Evolutionary conservation across 805 yeast species (phyloP), one percentile per base, ranked within the genome.

Genomic region (Nakazawaea ernobii): DNA sequence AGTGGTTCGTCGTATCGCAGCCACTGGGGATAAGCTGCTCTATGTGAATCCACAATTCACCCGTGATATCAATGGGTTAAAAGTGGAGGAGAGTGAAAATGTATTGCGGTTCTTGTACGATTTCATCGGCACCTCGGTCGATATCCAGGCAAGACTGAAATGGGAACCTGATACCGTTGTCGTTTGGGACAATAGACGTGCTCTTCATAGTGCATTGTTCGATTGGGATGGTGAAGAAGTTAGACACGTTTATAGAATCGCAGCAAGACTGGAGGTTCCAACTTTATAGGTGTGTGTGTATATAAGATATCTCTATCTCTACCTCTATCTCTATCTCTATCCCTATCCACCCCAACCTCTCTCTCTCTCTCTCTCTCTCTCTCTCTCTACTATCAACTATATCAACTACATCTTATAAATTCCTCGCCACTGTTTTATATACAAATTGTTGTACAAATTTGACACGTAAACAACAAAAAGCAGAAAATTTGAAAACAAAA

Each of bases 61-160:
- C 15, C 71, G 82, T 54, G 68, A 74, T 52, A 80, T 84, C 54
- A 77, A 75, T 17, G 88, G 82, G 42, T 70, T 82, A 59, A 82
- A 82, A 65, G 69, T 69, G 45, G 84, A 80, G 51, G 90, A 84
- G 63, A 75, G 82, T 17, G 80, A 76, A 45, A 69, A 66, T 29
- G 65, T 84, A 49, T 67, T 83, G 55, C 66, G 73, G 47, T 74
- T 79, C 55, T 67, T 84, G 43, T 42, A 33, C 42, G 20, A 40
- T 20, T 36, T 39, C 40, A 20, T 47, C 17, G 48, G 33, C 9
- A 17, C 24, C 3, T 35, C 46, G 0, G 11, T 39, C 8, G 81
- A 76, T 55, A 62, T 76, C 53, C 80, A 76, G 48, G 66, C 72
- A 50, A 68, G 81, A 51, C 79, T 77, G 6, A 65, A 59, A 41